Evolutionary conservation across 306 rosid species (phyloP).

Genomic region (Styphnolobium japonicum): DNA sequence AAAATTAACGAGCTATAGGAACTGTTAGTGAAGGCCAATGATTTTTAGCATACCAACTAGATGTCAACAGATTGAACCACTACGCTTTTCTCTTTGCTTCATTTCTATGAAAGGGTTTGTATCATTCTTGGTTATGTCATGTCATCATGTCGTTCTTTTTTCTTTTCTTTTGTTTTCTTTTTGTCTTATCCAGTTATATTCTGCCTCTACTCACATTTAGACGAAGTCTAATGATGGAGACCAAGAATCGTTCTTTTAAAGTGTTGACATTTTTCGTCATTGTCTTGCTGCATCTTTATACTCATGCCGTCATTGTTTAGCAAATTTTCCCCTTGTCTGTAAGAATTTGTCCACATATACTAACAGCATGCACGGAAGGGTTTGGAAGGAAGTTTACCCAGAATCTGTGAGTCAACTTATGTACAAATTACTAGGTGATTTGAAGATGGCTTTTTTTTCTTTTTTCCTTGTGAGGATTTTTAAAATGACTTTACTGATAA

Average conservation of each 20-base stretch:
- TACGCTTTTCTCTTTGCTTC: background rate
- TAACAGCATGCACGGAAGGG: too few species aligned
- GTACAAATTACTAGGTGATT: too few species aligned
- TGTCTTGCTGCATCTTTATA: background rate
- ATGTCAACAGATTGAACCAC: background rate
- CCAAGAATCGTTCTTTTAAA: background rate
- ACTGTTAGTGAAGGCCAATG: background rate
- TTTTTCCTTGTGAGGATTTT: too few species aligned
- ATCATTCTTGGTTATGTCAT: background rate
- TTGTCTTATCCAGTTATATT: background rate
- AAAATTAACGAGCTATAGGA: background rate
- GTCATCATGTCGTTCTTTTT: background rate
- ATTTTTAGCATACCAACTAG: background rate
- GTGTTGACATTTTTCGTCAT: constrained; percentile 3
- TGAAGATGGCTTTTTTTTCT: too few species aligned
- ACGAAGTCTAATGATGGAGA: background rate
- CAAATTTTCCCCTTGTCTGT: background rate
- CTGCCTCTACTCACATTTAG: background rate
- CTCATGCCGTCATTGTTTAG: background rate
- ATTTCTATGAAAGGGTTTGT: background rate
- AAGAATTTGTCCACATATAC: background rate
- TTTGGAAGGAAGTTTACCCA: too few species aligned
- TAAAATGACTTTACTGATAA: too few species aligned
- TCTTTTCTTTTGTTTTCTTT: too few species aligned
- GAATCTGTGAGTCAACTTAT: too few species aligned